These are phyloP conservation scores for Phytopythium vexans DNA, from an alignment of 352 stramenopile species.

Conservation along the genomic window DNA sequence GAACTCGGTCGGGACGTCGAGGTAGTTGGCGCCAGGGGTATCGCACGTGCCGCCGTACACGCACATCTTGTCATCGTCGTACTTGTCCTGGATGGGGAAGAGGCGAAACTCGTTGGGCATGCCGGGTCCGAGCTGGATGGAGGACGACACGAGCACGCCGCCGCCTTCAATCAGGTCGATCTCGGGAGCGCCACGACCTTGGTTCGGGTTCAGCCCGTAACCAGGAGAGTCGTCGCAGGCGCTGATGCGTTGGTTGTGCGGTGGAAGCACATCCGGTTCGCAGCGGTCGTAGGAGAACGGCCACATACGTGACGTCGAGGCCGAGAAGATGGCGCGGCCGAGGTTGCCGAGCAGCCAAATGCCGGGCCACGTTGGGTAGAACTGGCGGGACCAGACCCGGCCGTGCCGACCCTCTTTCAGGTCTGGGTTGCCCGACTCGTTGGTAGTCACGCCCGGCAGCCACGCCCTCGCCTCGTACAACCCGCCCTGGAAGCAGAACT, in stretches of 20 bases:
- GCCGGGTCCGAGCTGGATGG: conserved; percentile 80
- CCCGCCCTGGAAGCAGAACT: conserved; percentile 92
- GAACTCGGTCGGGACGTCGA: conserved; percentile 33
- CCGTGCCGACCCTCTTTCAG: conserved; percentile 16
- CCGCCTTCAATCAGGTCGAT: conserved; percentile 93
- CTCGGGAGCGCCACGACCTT: conserved; percentile 87
- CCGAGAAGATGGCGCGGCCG: conserved; percentile 89
- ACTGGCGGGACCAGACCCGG: conserved; percentile 57
- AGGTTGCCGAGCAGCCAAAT: conserved; percentile 95
- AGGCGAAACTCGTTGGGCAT: conserved; percentile 55
- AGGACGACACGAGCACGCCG: conserved; percentile 80
- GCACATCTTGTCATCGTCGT: conserved; percentile 25
- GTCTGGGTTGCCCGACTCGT: conserved; percentile 36
- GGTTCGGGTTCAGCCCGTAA: conserved; percentile 81
- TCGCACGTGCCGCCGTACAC: conserved; percentile 39
- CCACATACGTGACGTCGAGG: conserved; percentile 90
- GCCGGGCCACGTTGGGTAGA: conserved; percentile 81
- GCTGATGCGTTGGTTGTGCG: conserved; percentile 41
- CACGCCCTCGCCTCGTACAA: conserved; percentile 85
- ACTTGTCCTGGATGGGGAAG: conserved; percentile 29
- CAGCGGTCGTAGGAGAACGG: conserved; percentile 92
- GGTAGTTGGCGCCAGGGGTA: conserved; percentile 35
- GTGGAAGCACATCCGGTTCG: conserved; percentile 38
- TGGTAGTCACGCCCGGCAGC: conserved; percentile 77
- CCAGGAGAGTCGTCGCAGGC: conserved; percentile 88